Conservation (phyloP, 1,139 yeast species). For the Candida tetrigidarum region DNA sequence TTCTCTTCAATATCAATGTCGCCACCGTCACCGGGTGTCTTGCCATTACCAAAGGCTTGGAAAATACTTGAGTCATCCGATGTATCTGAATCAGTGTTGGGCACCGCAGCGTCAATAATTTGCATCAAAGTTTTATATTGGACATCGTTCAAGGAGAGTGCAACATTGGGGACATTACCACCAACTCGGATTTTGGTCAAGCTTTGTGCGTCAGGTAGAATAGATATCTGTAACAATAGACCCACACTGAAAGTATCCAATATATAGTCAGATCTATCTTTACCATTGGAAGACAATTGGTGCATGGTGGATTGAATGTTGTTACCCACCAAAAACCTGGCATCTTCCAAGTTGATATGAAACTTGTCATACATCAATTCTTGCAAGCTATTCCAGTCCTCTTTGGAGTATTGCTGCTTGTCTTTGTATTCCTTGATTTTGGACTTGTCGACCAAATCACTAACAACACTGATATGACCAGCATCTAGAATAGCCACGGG, state of each 20-base stretch:
- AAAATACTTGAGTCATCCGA: constrained; percentile 37
- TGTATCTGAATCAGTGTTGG: constrained; percentile 50
- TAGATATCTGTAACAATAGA: constrained; percentile 77
- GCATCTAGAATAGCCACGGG: constrained; percentile 96
- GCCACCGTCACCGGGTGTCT: constrained; percentile 15
- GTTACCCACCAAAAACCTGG: constrained; percentile 88
- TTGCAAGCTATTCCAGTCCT: constrained; percentile 73
- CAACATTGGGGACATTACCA: constrained; percentile 79
- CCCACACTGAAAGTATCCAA: constrained; percentile 79
- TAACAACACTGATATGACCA: constrained; percentile 86
- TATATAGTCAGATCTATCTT: constrained; percentile 51
- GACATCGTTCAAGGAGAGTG: constrained; percentile 78
- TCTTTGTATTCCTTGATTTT: constrained; percentile 73
- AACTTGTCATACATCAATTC: constrained; percentile 90
- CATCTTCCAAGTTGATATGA: constrained; percentile 75
- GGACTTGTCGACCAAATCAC: constrained; percentile 78
- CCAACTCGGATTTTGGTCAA: constrained; percentile 74
- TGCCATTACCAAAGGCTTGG: constrained; percentile 36
- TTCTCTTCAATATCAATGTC: constrained; percentile 29
- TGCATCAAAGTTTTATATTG: constrained; percentile 90
- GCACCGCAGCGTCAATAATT: constrained; percentile 71
- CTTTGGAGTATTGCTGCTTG: constrained; percentile 68
- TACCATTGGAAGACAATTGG: constrained; percentile 56
- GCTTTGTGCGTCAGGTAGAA: constrained; percentile 77
- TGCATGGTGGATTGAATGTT: constrained; percentile 76